phyloP scores from a whole-genome alignment of 2,329 filamentous ascomycete genomes.

The Hymenoscyphus infarciens region DNA sequence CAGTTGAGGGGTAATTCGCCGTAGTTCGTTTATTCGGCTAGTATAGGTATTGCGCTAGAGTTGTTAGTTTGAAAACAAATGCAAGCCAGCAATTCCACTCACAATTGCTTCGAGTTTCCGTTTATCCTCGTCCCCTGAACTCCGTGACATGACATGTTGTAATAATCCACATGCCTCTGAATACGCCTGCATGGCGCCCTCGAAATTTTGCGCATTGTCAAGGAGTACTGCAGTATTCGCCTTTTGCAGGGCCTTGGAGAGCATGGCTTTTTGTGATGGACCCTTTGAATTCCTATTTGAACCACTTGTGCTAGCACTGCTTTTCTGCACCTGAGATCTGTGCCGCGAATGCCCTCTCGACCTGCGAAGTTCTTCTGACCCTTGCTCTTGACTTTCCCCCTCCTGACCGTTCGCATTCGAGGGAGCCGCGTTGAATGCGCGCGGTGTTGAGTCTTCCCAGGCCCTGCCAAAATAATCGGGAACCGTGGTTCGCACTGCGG shows the following conservation, averaged over 20 bases:
- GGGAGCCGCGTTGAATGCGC: slow-evolving; percentile 25
- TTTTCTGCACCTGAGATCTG: slow-evolving; percentile 44
- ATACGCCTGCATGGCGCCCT: slow-evolving; percentile 87
- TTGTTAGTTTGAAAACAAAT: slow-evolving; percentile 19
- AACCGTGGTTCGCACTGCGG: slow-evolving; percentile 30
- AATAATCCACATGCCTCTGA: slow-evolving; percentile 84
- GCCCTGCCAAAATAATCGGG: slow-evolving; percentile 34
- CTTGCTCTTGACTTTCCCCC: slow-evolving; percentile 12
- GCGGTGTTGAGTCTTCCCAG: slow-evolving; percentile 30
- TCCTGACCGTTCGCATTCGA: slow-evolving; percentile 16
- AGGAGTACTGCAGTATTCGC: slow-evolving; percentile 93
- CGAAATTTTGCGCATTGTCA: slow-evolving; percentile 93
- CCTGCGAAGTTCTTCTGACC: slow-evolving; percentile 18
- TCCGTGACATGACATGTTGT: slow-evolving; percentile 82
- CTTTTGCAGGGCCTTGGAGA: slow-evolving; percentile 92
- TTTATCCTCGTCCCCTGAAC: slow-evolving; percentile 79
- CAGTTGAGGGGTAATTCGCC: slow-evolving; percentile 61
- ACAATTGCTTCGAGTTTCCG: slow-evolving; percentile 92
- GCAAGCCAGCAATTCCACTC: slow-evolving; percentile 41
- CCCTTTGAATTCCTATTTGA: slow-evolving; percentile 38
- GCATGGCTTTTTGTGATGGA: slow-evolving; percentile 89
- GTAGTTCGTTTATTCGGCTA: slow-evolving; percentile 81
- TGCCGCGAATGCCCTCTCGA: slow-evolving; percentile 42
- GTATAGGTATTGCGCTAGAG: slow-evolving; percentile 80
- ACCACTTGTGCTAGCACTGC: slow-evolving; percentile 41